Evolutionary conservation across 257 asterid genomes (phyloP), one percentile per base, ranked within the genome.

Genomic region (Solanum phureja): DNA sequence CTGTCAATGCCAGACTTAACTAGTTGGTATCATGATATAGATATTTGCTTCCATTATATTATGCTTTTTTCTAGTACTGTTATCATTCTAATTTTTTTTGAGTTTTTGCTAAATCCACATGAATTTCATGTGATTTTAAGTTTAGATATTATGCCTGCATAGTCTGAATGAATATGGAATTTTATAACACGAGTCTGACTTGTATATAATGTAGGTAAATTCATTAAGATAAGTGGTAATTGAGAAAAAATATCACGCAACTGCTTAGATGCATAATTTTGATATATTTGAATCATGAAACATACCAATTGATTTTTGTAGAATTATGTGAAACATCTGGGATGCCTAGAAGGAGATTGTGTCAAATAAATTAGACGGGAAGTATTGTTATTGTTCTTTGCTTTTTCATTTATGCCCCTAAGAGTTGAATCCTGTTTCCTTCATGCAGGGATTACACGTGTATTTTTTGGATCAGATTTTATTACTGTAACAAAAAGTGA

Each of bases 391-490:
- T 27, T 46, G 27, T 79, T 33, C 34, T 33, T 33, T 33, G 27
- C 66, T 27, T 81, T 42, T 81, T 9, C 68, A 46, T 44, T 21
- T 1, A 27, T 24, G 40, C 7, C 5, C 68, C 27, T 46, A 16
- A 27, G 85, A 27, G n/a, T 42, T 79, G 33, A 79, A 81, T 81
- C 85, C 3, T 5, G 29, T 76, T 64, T 18, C 77, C 19, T n/a
- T 87, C 24, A 31, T 87, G 72, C 91, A 96, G 99, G 99, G 88
- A 49, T 93, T 24, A 93, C 98, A 69, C 92, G 98, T 88, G 98
- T 96, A 64, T 96, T 96, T 93, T 96, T 95, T 52, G 99, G 98
- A 91, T 92, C 98, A 79, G 98, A 96, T 90, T 95, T 95, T 76
- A 58, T 95, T 37, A 95, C 99, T 0, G 98, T 96, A 83, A 95